Evolutionary conservation across 2,329 filamentous ascomycete genomes (phyloP).

Genomic region (Botrytis porri): DNA sequence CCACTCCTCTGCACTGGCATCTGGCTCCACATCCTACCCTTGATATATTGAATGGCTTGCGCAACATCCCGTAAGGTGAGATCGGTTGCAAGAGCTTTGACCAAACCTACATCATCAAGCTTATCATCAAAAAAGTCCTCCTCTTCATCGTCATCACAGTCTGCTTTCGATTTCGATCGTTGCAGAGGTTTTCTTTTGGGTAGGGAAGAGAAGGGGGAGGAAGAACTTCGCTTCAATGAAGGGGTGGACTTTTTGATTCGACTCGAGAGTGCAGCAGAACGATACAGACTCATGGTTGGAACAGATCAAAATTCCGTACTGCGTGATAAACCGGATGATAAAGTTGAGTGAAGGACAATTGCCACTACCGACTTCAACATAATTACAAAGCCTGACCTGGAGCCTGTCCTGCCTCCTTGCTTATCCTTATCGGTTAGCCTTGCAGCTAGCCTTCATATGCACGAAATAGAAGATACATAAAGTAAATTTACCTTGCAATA

Average conservation of each 20-base stretch:
- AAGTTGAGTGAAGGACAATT: conserved; percentile 22
- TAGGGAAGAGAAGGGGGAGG: conserved; percentile 33
- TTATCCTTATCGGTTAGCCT: not conserved
- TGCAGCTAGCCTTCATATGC: not conserved
- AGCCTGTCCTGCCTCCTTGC: not conserved
- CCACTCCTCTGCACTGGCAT: conserved; percentile 57
- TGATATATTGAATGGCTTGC: conserved; percentile 63
- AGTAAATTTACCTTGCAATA: not conserved
- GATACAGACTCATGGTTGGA: conserved; percentile 35
- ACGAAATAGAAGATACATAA: not conserved
- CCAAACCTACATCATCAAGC: conserved; percentile 59
- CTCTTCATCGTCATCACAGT: conserved; percentile 30
- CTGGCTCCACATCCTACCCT: conserved; percentile 59
- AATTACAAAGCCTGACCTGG: not conserved
- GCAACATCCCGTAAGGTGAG: conserved; percentile 58
- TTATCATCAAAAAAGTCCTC: conserved; percentile 45
- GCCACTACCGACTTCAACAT: not conserved
- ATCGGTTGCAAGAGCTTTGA: conserved; percentile 53
- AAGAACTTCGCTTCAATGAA: conserved; percentile 32
- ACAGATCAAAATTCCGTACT: not conserved
- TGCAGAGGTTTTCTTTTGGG: conserved; percentile 34
- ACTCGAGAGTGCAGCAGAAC: conserved; percentile 36
- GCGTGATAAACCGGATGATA: not conserved
- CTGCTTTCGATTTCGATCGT: conserved; percentile 21
- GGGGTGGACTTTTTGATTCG: conserved; percentile 36